Evolutionary conservation across 495 filamentous ascomycete genomes (phyloP), one percentile per base, ranked within the genome.

Genomic region (Aspergillus incahuasiensis): DNA sequence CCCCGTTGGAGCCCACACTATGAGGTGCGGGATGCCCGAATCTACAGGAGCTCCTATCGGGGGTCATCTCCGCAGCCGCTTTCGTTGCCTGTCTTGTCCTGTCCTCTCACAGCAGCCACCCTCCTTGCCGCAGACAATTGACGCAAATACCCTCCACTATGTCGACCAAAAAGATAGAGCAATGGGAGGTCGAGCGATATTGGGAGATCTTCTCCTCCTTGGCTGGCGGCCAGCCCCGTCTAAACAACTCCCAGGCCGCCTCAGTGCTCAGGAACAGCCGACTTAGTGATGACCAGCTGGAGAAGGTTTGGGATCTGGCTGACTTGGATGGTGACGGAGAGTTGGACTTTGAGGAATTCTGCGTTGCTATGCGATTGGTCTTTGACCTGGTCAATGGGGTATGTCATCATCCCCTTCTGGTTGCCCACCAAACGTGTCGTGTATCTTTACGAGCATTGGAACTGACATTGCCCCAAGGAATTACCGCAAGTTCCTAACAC

Each of bases 321-420:
- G 94, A 98, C 69, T 90, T 98, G 48, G 94, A 98, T 68, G 89
- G 87, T 59, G 94, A 98, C 74, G 94, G 94, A 35, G 95, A 91
- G 68, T 74, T 98, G 30, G 94, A 98, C 74, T 98, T 98, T 75
- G 94, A 97, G 73, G 94, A 98, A 75, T 98, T 98, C 69, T 98
- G 94, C 67, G 94, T 98, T 44, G 94, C 94, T 21, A 97, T 98
- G 95, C 80, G 94, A 68, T 73, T 98, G 52, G 95, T 97, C 50
- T 98, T 96, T 67, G 94, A 98, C 70, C 66, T 97, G 46, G 86
- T 97, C 32, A 98, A 98, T 71, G 94, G 94, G 63, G 91, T 95
- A 75, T 60, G 86, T 78, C 60, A 57, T 48, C 52, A 52, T 57
- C 49, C 51, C 16, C n/a, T n/a, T 22, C 38, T 20, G 42, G 21